Percentiles rank a stretch among this genome's conserved stretches.
phyloP scores from a whole-genome alignment of 2,329 filamentous ascomycete species.

The Epichloe coenophiala region DNA sequence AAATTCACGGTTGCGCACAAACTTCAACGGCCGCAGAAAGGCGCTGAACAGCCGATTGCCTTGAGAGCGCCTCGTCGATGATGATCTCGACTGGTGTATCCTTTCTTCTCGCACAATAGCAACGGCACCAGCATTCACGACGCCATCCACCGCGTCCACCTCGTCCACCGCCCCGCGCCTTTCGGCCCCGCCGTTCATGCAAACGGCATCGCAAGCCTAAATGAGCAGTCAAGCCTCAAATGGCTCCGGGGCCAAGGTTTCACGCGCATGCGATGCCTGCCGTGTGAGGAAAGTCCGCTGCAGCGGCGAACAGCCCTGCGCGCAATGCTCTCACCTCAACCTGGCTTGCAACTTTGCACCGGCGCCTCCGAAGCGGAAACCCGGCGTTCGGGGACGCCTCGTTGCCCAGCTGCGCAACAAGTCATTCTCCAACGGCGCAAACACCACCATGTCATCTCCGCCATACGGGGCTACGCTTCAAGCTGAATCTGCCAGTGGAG shows the following conservation, averaged over 20 bases:
- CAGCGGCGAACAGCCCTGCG: constrained; percentile 20
- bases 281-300: constrained; percentile 25
- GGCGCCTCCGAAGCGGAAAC: constrained; percentile 19
- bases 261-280: constrained; percentile 24
- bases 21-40: neutral
- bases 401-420: constrained; percentile 22
- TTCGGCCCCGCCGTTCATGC: neutral
- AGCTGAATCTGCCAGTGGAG: neutral
- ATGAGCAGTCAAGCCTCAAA: constrained; percentile 6
- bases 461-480: neutral
- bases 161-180: neutral
- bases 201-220: neutral
- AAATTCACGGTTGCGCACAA: neutral
- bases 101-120: neutral
- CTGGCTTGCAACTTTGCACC: constrained; percentile 21
- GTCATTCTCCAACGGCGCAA: constrained; percentile 2
- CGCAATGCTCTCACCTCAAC: constrained; percentile 22
- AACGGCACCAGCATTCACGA: neutral
- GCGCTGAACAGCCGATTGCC: neutral
- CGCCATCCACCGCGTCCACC: neutral
- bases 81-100: constrained; percentile 1
- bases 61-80: neutral
- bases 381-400: constrained; percentile 20
- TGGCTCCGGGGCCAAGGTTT: constrained; percentile 7
- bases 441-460: constrained; percentile 1